Conservation (phyloP, 1,284 basidiomycete genomes). For the Melampsora larici-populina region DNA sequence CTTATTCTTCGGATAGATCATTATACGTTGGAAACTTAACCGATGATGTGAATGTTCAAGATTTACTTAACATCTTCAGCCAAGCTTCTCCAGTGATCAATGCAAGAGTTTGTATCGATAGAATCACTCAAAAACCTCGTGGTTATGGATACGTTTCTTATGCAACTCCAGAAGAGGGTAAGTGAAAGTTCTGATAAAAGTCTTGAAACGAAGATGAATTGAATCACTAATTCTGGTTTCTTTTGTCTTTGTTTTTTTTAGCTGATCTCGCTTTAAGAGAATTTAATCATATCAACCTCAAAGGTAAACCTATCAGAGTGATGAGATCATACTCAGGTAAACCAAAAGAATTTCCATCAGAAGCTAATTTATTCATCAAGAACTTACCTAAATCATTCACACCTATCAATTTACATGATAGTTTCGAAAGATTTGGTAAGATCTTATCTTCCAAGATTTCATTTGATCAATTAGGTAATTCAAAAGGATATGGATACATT, state of each 20-base stretch:
- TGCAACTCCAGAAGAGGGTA: conserved; percentile 6
- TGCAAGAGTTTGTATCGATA: neutral
- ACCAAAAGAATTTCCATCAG: neutral
- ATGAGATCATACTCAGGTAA: conserved; percentile 4
- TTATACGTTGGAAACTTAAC: conserved; percentile 29
- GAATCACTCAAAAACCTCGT: neutral
- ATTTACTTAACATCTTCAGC: conserved; percentile 6
- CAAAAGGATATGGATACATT: conserved; percentile 55
- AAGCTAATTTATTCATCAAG: conserved; percentile 23
- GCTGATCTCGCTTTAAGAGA: conserved; percentile 5
- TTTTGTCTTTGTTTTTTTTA: neutral
- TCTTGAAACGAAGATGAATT: neutral
- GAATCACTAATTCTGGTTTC: neutral
- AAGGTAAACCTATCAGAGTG: conserved; percentile 13
- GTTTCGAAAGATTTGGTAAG: conserved; percentile 15
- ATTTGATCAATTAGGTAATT: conserved; percentile 10
- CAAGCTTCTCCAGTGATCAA: neutral
- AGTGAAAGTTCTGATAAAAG: neutral
- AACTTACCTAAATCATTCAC: neutral
- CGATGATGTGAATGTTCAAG: neutral
- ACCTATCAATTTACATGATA: conserved; percentile 2
- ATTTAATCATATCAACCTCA: neutral
- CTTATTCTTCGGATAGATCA: neutral
- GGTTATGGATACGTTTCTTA: conserved; percentile 30
- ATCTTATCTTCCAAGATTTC: conserved; percentile 16